Conservation (phyloP, 2,329 filamentous ascomycete genomes). For the Colletotrichum sp. region DNA sequence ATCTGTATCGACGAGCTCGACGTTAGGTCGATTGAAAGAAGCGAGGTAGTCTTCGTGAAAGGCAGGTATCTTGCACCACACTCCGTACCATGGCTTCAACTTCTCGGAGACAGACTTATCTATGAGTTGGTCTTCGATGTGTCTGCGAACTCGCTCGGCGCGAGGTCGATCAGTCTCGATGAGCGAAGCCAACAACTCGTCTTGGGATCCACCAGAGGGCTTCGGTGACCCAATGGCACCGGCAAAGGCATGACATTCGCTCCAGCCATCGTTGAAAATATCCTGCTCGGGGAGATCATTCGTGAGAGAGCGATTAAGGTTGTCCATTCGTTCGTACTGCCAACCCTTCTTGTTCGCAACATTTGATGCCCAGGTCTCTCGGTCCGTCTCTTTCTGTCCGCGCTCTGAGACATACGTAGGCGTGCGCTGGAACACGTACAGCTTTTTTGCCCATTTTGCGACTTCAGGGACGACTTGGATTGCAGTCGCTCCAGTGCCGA, state of each 20-base stretch:
- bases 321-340: slow-evolving; percentile 42
- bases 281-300: slow-evolving; percentile 40
- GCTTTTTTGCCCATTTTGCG: slow-evolving; percentile 49
- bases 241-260: slow-evolving; percentile 38
- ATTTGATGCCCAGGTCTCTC: slow-evolving; percentile 33
- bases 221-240: slow-evolving; percentile 41
- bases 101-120: slow-evolving; percentile 53
- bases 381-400: slow-evolving; percentile 39
- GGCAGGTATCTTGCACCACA: slow-evolving; percentile 66
- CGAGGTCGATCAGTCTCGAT: slow-evolving; percentile 46
- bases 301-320: slow-evolving; percentile 39
- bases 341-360: slow-evolving; percentile 48
- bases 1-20: slow-evolving; percentile 64
- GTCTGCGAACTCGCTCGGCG: slow-evolving; percentile 46
- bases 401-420: slow-evolving; percentile 45
- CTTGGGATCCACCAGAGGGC: slow-evolving; percentile 36
- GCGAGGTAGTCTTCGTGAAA: slow-evolving; percentile 65
- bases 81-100: slow-evolving; percentile 64
- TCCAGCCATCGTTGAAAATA: slow-evolving; percentile 56
- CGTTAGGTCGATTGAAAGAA: slow-evolving; percentile 62
- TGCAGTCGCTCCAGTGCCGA: slow-evolving; percentile 55
- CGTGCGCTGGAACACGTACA: slow-evolving; percentile 62
- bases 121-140: slow-evolving; percentile 52
- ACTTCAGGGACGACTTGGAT: slow-evolving; percentile 50
- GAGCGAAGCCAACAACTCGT: slow-evolving; percentile 35